Evolutionary conservation across 306 rosid genomes (phyloP), one percentile per base, ranked within the genome.

Genomic region (Lupinus albus): DNA sequence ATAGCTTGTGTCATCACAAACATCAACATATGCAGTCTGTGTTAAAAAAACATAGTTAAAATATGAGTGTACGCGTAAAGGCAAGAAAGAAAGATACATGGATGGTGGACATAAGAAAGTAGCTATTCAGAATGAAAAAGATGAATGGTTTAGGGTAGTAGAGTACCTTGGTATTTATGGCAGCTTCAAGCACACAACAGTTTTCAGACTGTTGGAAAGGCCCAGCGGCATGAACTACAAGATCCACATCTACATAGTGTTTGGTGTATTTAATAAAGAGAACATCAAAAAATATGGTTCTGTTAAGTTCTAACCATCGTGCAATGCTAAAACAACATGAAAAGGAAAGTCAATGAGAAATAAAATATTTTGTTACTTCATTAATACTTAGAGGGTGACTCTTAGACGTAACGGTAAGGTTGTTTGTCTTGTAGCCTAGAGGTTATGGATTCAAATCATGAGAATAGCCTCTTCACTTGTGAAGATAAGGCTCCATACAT

Each of bases 221-320:
- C n/a, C 98, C 98, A 1, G 98, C 96, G 0, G 95, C 68, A 79
- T 92, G 98, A 60, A 92, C 83, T 69, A 92, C 98, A 67, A 89
- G 91, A 86, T 92, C 96, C 57, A 81, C 92, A 75, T 75, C 98
- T 92, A 83, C 78, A 75, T 74, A 53, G 32, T 83, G 81, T 72
- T 25, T 25, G 30, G 30, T 2, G 30, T 25, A 25, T 25, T 25
- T 25, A 25, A 25, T 25, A 25, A 25, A 25, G 4, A 25, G 30
- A 25, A 25, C 4, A 25, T 25, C 4, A 25, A 25, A 25, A 25
- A 25, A 25, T 2, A 25, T 25, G 30, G 30, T 25, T 25, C 4
- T 25, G 30, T 2, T 25, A n/a, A n/a, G n/a, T n/a, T n/a, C n/a
- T n/a, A 4, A 25, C 30, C 30, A 25, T 25, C 0, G 30, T 4